These are phyloP conservation scores for Epichloe baconii DNA, from an alignment of 2,329 filamentous ascomycete genomes.

Conservation along the genomic window DNA sequence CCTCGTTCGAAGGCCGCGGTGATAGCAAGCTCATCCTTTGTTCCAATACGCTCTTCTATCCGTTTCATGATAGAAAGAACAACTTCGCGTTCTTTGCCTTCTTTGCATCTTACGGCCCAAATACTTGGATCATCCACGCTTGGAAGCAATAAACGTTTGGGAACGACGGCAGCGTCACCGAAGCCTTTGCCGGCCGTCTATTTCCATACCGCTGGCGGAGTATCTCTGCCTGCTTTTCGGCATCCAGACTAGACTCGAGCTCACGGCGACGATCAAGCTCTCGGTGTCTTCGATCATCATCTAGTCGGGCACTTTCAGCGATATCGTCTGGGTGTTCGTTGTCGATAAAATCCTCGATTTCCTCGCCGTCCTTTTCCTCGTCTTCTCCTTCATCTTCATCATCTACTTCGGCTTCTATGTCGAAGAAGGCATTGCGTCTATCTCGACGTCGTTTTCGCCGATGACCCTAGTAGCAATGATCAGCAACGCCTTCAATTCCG, in stretches of 20 bases:
- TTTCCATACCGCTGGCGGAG: constrained; percentile 82
- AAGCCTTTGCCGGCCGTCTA: constrained; percentile 49
- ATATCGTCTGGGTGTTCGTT: constrained; percentile 86
- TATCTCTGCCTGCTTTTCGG: constrained; percentile 81
- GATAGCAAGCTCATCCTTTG: constrained; percentile 70
- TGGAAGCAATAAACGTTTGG: constrained; percentile 75
- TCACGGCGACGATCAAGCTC: constrained; percentile 90
- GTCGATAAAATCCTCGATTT: constrained; percentile 71
- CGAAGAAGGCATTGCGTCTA: constrained; percentile 75
- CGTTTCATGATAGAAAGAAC: constrained; percentile 80
- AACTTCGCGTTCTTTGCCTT: constrained; percentile 89
- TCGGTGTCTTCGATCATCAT: constrained; percentile 84
- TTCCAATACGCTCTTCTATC: constrained; percentile 64
- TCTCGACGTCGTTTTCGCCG: constrained; percentile 73
- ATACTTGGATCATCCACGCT: constrained; percentile 93
- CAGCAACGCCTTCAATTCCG: not conserved
- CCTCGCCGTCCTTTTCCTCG: constrained; percentile 79
- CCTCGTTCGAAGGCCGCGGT: constrained; percentile 88
- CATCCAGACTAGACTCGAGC: constrained; percentile 75
- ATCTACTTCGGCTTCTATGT: constrained; percentile 96
- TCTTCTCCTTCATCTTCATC: constrained; percentile 83
- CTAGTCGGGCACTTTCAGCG: constrained; percentile 63
- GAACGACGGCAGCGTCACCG: constrained; percentile 63
- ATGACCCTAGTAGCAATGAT: constrained; percentile 33
- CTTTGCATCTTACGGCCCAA: constrained; percentile 85